A percentile compares a stretch with the other conserved stretches of the same genome.
Conservation (phyloP, 257 asterid species). For the Solanum chiquidenum region DNA sequence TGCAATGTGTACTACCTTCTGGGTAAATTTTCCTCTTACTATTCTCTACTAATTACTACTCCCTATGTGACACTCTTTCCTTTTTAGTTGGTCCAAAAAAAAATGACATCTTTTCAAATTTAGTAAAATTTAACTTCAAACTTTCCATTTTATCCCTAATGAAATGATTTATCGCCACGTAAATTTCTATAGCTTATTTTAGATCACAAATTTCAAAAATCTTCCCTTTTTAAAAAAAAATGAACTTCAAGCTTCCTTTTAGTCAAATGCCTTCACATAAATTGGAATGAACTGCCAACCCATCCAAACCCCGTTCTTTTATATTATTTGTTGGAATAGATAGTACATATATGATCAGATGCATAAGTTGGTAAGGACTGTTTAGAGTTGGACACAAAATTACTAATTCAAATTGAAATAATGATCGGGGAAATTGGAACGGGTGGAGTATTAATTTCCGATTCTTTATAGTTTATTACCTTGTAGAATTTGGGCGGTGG, state of each 20-base stretch:
- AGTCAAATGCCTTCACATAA: background rate
- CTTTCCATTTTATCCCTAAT: background rate
- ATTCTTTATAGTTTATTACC: background rate
- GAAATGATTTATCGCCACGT: background rate
- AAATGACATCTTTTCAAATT: background rate
- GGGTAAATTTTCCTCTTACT: background rate
- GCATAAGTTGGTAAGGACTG: background rate
- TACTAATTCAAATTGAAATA: background rate
- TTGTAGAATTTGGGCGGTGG: background rate
- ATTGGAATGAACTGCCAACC: background rate
- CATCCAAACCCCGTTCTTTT: background rate
- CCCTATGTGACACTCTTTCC: background rate
- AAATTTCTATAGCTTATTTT: background rate
- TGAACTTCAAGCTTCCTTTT: background rate
- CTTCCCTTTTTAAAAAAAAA: fast-evolving
- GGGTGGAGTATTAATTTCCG: background rate
- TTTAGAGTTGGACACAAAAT: background rate
- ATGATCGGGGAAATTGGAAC: background rate
- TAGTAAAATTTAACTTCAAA: background rate
- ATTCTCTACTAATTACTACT: background rate
- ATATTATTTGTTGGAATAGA: background rate
- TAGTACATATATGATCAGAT: background rate
- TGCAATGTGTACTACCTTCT: background rate
- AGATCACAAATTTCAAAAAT: too few species aligned
- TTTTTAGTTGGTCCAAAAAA: too few species aligned